These are phyloP conservation scores for Secale cereale DNA, from an alignment of 176 grass and related monocot genomes.

Conservation along the genomic window DNA sequence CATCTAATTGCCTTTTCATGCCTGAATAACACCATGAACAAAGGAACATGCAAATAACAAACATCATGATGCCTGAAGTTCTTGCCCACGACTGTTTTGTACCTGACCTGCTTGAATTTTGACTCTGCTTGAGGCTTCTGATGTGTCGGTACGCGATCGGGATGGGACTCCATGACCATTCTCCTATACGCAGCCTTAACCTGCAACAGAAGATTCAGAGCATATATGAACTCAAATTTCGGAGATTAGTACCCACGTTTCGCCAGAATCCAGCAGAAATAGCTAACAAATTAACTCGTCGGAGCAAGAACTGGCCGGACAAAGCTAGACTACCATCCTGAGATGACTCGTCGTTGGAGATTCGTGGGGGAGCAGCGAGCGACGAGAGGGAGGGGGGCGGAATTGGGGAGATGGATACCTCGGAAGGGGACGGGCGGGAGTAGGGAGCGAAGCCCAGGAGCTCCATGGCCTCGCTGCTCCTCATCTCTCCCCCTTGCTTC, in stretches of 20 bases:
- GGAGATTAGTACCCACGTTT: background rate
- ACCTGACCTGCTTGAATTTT: slow-evolving; percentile 74
- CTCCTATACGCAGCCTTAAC: slow-evolving; percentile 76
- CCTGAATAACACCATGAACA: background rate
- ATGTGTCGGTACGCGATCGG: slow-evolving; percentile 58
- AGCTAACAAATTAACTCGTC: background rate
- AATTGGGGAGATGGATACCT: slow-evolving; percentile 33
- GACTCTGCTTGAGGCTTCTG: slow-evolving; percentile 71
- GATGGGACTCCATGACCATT: slow-evolving; percentile 74
- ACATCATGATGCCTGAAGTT: background rate
- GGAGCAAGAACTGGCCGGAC: background rate
- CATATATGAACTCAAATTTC: background rate
- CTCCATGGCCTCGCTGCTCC: slow-evolving; percentile 62
- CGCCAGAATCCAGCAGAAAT: background rate
- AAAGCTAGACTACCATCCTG: background rate
- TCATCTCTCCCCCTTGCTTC: slow-evolving; percentile 31
- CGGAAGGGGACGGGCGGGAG: slow-evolving; percentile 47
- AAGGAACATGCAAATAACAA: background rate
- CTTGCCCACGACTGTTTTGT: background rate
- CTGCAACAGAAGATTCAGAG: slow-evolving; percentile 31
- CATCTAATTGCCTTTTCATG: background rate
- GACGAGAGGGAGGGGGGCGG: background rate
- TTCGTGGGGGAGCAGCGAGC: background rate
- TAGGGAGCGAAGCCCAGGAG: slow-evolving; percentile 60
- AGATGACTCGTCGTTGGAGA: background rate